Base-by-base conservation (phyloP, 805 yeast species). In the Candida broadrunensis region DNA sequence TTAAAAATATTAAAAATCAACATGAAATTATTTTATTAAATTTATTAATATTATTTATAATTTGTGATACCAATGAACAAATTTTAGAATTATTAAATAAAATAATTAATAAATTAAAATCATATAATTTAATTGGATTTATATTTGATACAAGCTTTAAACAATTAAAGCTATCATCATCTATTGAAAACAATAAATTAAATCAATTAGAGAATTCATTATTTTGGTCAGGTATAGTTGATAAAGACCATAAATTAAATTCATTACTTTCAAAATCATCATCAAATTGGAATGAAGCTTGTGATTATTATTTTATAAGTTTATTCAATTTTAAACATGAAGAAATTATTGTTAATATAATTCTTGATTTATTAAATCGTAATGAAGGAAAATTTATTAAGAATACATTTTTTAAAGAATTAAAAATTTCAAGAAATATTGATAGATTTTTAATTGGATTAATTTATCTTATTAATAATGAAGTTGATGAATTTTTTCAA, bases 371-470 rank as follows among this genome's bases (percentile, higher is more conserved):
- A 26, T 54, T 61, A 31, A 63, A 54, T 30, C 51, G 49, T 27
- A 61, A 56, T 44, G 66, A 77, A 21, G 56, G 57, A 52, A 46
- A 53, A 5, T 60, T 77, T 5, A 77, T 79, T 45, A 69, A 71
- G 24, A 45, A 61, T 1, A 49, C 62, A 14, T 59, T 83, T 36
- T 59, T 72, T 9, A 52, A 62, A 3, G 61, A 63, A 37, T 60
- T 80, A 38, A 71, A 72, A 43, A 58, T 65, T 26, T 45, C 57
- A 1, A 62, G 44, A 13, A 49, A 52, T 5, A 42, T 60, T 31
- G 61, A 60, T 38, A 43, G 51, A 20, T 61, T 64, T 31, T 57
- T 70, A 33, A 54, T 56, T 21, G 75, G 73, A 2, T 46, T 70
- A 24, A 55, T 66, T 1, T 50, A 57, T 39, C 54, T 66, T 37